Percentiles rank a stretch among this genome's conserved stretches.
phyloP scores from a whole-genome alignment of 108 stramenopile species.

The Fistulifera solaris region DNA sequence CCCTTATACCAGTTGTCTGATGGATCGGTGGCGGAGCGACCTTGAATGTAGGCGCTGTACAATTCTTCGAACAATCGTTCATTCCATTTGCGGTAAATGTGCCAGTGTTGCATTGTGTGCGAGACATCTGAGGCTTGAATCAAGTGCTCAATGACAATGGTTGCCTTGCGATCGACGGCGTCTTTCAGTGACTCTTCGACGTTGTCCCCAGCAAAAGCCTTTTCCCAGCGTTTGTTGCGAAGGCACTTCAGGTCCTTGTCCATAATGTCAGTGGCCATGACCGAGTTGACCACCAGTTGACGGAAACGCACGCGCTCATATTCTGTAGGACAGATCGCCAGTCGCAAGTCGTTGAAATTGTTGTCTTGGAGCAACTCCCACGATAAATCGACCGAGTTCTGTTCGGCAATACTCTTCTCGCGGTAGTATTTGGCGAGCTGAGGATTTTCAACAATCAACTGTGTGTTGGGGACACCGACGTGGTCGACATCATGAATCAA shows the following conservation, averaged over 20 bases:
- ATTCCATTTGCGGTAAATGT: conserved; percentile 26
- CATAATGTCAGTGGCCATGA: conserved; percentile 1
- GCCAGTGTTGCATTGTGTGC: conserved; percentile 33
- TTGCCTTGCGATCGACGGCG: conserved; percentile 14
- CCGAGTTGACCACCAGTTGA: conserved; percentile 1
- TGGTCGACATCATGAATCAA: conserved; percentile 1
- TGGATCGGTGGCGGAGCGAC: conserved; percentile 16
- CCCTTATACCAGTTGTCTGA: conserved; percentile 2
- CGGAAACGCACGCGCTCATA: neutral
- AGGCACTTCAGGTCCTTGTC: neutral
- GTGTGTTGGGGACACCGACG: neutral
- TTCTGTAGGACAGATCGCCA: neutral
- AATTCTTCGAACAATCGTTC: conserved; percentile 26
- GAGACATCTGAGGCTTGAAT: conserved; percentile 29
- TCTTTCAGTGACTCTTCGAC: neutral
- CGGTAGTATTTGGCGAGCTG: neutral
- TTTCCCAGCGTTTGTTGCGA: neutral
- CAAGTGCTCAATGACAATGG: conserved; percentile 26
- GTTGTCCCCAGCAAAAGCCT: neutral
- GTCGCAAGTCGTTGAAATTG: neutral
- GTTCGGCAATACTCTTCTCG: conserved; percentile 1
- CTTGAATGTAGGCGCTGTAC: conserved; percentile 16
- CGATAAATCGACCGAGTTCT: neutral
- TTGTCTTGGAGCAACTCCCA: neutral
- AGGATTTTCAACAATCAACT: neutral